Conservation (phyloP, 2,329 filamentous ascomycete species). For the Penicillium sclerotigenum region DNA sequence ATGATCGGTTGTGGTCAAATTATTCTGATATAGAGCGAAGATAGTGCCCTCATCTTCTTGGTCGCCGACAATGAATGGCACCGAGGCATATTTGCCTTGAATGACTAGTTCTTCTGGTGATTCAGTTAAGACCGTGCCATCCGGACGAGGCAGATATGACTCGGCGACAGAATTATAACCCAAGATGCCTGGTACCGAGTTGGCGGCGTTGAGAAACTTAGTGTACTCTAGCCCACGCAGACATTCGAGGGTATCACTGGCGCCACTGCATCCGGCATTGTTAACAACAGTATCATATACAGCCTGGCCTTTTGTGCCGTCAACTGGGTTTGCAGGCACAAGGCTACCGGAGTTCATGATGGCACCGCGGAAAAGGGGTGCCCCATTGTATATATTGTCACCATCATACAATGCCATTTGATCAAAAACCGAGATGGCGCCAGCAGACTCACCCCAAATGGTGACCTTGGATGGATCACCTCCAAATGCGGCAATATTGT, state of each 20-base stretch:
- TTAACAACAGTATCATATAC: conserved; percentile 50
- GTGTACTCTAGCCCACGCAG: conserved; percentile 48
- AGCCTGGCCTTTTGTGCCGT: conserved; percentile 62
- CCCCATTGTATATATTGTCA: conserved; percentile 70
- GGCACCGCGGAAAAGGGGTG: conserved; percentile 68
- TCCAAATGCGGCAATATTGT: conserved; percentile 74
- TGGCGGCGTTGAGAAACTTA: conserved; percentile 59
- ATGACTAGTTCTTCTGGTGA: conserved; percentile 60
- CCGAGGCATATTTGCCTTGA: conserved; percentile 55
- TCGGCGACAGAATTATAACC: conserved; percentile 67
- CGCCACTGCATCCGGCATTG: conserved; percentile 45
- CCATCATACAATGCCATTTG: conserved; percentile 74
- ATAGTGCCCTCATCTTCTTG: conserved; percentile 79
- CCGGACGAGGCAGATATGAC: conserved; percentile 71
- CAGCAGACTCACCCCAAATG: conserved; percentile 72
- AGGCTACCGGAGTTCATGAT: conserved; percentile 75
- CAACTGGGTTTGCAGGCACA: conserved; percentile 61
- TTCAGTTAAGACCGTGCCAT: conserved; percentile 59
- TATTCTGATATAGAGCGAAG: conserved; percentile 66
- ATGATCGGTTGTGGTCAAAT: conserved; percentile 60
- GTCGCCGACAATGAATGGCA: conserved; percentile 66
- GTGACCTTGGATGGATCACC: conserved; percentile 76
- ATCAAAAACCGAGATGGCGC: conserved; percentile 69
- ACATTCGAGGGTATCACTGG: conserved; percentile 47
- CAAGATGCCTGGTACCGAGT: conserved; percentile 66